phyloP scores from a whole-genome alignment of 2,329 filamentous ascomycete genomes.

The Aquanectria penicillioides region DNA sequence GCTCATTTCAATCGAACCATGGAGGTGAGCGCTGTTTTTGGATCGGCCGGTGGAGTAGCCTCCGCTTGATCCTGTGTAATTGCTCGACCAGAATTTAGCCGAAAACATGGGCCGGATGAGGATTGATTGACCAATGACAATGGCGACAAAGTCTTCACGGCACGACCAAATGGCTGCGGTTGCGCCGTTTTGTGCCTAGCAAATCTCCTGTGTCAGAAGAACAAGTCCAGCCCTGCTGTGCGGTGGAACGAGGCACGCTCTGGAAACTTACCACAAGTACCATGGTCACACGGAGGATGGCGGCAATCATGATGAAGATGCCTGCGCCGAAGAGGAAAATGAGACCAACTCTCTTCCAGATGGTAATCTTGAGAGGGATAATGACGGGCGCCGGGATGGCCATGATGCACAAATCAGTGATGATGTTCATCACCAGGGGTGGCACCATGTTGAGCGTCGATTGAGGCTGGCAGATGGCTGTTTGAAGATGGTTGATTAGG shows the following conservation, averaged over 20 bases:
- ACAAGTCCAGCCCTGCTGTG: neutral
- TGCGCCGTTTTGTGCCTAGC: slow-evolving; percentile 20
- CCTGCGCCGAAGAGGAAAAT: slow-evolving; percentile 45
- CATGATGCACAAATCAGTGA: slow-evolving; percentile 47
- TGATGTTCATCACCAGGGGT: slow-evolving; percentile 45
- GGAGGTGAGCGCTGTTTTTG: slow-evolving; percentile 14
- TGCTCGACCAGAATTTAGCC: slow-evolving; percentile 34
- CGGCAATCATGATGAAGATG: slow-evolving; percentile 45
- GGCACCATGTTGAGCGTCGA: slow-evolving; percentile 44
- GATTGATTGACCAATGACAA: slow-evolving; percentile 49
- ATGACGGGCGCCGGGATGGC: slow-evolving; percentile 45
- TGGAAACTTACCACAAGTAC: slow-evolving; percentile 38
- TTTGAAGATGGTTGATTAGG: neutral
- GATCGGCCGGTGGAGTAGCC: slow-evolving; percentile 22
- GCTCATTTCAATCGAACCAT: slow-evolving; percentile 15
- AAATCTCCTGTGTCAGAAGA: neutral
- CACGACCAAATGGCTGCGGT: slow-evolving; percentile 49
- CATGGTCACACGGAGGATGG: slow-evolving; percentile 39
- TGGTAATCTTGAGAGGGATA: slow-evolving; percentile 35
- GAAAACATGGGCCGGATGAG: slow-evolving; percentile 45
- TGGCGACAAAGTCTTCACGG: slow-evolving; percentile 49
- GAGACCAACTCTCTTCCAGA: slow-evolving; percentile 43
- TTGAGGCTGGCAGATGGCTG: slow-evolving; percentile 43
- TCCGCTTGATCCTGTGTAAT: neutral
- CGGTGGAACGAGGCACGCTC: neutral